Evolutionary conservation across 768 basidiomycete species (phyloP).

Genomic region (Grammothele lineata): DNA sequence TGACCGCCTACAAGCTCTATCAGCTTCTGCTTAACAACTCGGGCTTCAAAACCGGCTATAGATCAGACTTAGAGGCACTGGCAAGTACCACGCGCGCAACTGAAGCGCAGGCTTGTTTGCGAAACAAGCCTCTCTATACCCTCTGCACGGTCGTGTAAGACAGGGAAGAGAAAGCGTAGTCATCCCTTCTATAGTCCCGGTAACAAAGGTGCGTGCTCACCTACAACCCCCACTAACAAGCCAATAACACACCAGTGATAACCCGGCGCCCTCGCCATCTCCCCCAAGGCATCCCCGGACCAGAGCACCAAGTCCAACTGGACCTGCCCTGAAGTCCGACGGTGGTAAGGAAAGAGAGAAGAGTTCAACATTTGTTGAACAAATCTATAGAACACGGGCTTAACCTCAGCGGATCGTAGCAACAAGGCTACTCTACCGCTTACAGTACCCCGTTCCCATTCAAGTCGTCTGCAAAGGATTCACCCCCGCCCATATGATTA

Average conservation of each 20-base stretch:
- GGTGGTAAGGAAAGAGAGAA: slow-evolving; percentile 31
- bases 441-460: slow-evolving; percentile 73
- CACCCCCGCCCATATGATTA: slow-evolving; percentile 64
- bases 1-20: not conserved
- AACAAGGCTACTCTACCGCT: slow-evolving; percentile 76
- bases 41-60: not conserved
- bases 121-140: slow-evolving; percentile 70
- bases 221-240: not conserved
- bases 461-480: slow-evolving; percentile 80
- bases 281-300: slow-evolving; percentile 4
- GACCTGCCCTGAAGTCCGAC: slow-evolving; percentile 40
- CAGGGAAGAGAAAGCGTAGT: slow-evolving; percentile 85
- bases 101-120: slow-evolving; percentile 64
- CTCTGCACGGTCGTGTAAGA: slow-evolving; percentile 89
- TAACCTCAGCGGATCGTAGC: slow-evolving; percentile 76
- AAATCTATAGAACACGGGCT: slow-evolving; percentile 70
- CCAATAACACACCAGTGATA: not conserved
- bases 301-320: slow-evolving; percentile 17
- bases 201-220: not conserved
- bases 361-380: slow-evolving; percentile 48
- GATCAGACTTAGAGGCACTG: slow-evolving; percentile 85
- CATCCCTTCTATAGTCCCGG: slow-evolving; percentile 54
- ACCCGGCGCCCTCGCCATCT: slow-evolving; percentile 3
- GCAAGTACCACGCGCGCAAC: slow-evolving; percentile 75
- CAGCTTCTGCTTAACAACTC: not conserved